phyloP scores from a whole-genome alignment of 2,329 filamentous ascomycete genomes.

The Fusarium sp. region DNA sequence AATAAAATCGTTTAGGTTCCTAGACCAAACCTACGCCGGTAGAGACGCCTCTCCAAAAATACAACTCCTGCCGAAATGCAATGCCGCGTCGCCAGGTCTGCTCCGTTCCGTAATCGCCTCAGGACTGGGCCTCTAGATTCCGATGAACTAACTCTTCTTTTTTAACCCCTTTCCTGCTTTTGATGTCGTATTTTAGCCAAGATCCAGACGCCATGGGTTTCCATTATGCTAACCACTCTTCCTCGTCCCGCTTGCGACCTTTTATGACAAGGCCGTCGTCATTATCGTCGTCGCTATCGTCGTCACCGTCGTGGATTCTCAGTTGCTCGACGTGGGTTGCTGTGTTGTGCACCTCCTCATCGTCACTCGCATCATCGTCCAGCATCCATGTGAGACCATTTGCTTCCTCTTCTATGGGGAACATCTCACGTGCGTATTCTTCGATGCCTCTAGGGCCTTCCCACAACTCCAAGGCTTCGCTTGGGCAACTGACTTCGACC shows the following conservation, averaged over 20 bases:
- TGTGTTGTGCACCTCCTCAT: constrained; percentile 49
- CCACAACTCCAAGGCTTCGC: constrained; percentile 84
- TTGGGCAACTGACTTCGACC: constrained; percentile 72
- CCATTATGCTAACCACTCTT: constrained; percentile 65
- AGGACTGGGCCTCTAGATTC: constrained; percentile 12
- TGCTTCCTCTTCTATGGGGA: constrained; percentile 91
- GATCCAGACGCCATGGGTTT: neutral
- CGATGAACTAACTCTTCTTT: constrained; percentile 30
- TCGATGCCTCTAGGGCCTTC: constrained; percentile 90
- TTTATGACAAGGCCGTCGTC: constrained; percentile 68
- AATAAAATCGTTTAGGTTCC: constrained; percentile 37
- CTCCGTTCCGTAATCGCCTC: constrained; percentile 27
- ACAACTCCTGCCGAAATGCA: constrained; percentile 45
- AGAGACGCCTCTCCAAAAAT: constrained; percentile 40
- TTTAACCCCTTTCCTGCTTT: constrained; percentile 17
- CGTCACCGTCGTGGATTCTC: constrained; percentile 53
- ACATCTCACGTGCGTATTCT: constrained; percentile 94
- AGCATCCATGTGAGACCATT: constrained; percentile 96
- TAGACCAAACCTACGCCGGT: constrained; percentile 36
- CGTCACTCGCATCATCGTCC: constrained; percentile 58
- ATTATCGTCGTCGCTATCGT: constrained; percentile 61
- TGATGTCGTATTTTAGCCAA: constrained; percentile 17
- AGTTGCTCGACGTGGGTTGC: constrained; percentile 51
- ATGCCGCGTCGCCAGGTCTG: constrained; percentile 32
- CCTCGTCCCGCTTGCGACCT: constrained; percentile 64